Base-by-base conservation (phyloP, 495 filamentous ascomycete species). In the Neurospora sp. region DNA sequence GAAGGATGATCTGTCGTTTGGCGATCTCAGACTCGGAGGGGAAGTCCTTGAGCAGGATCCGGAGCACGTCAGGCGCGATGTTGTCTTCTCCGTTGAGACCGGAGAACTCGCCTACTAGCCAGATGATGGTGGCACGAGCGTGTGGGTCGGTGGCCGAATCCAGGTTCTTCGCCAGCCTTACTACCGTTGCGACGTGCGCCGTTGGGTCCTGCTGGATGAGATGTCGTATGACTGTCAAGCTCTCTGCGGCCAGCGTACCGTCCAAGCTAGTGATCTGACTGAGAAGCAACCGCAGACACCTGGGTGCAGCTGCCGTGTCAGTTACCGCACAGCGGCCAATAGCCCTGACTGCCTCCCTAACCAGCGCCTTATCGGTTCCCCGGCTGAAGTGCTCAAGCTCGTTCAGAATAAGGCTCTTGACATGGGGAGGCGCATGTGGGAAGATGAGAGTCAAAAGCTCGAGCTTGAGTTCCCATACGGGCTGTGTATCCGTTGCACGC, bases 71-170 rank as follows among this genome's bases (percentile, higher is more conserved):
- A 0, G 95, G 89, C 0, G 96, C 96, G 73, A 99, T 93, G 78
- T 96, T 96, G 71, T 93, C 88, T 75, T 92, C 91, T 3, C 90
- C 87, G 73, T 95, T 90, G 12, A 91, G 77, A 0, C 93, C 93
- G 1, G 96, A 89, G 77, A 93, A 98, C 82, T 99, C 96, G 70
- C 96, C 96, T 0, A 99, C 95, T 5, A 99, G 90, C 96, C 96
- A 99, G 76, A 98, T 93, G 74, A 98, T 97, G 40, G 91, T 95
- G 16, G 96, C 95, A 72, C 96, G 87, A 5, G 96, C 96, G 72
- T 92, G 90, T 6, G 96, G 89, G 73, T 93, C 93, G 3, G 90
- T 94, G 10, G 92, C 91, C 4, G 90, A 90, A 74, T 97, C 94
- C 8, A 99, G 88, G 75, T 96, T 92, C 80, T 94, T 97, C 9